Evolutionary conservation across 495 filamentous ascomycete species (phyloP), one percentile per base, ranked within the genome.

Genomic region (Letharia lupina): DNA sequence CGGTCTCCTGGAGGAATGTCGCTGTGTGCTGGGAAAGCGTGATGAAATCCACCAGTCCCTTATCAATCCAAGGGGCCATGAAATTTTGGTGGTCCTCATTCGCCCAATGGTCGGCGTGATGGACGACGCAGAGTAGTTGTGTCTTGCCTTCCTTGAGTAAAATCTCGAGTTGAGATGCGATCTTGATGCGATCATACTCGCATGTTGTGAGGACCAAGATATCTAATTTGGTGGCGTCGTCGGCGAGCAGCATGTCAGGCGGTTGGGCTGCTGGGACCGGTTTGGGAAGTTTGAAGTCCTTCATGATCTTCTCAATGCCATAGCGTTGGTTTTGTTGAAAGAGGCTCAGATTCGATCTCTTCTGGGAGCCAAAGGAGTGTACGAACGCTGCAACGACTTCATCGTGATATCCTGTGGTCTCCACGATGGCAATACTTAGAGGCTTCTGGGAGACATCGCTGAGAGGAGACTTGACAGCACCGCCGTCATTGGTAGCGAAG

Each of bases 331-430:
- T 45, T 11, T 71, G 44, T 62, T 70, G 65, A 44, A 66, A 70
- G 45, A 72, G 61, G 41, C 62, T 54, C 50, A 73, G n/a, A 13
- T 61, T 37, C n/a, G 61, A 62, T 11, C 63, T 63, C 5, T 39
- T 63, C 33, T 71, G 71, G 10, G 69, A 67, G 11, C 71, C 72
- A 60, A 74, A 69, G 31, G 68, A 60, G 64, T 71, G 67, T 40
- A 74, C 65, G 47, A 73, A 64, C 9, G 72, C 71, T 5, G 72
- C 72, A 10, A 71, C 64, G 41, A 74, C 72, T 57, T 74, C 72
- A 42, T 74, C 72, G 63, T 74, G 72, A 15, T 60, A 66, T 13
- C 72, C 72, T n/a, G 58, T 65, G 6, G 71, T 70, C 48, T 74
- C 72, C 33, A 45, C 50, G 40, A 69, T 31, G 31, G 68, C 64